Conservation (phyloP, 495 filamentous ascomycete species). For the Hypoxylon lienhwacheense region DNA sequence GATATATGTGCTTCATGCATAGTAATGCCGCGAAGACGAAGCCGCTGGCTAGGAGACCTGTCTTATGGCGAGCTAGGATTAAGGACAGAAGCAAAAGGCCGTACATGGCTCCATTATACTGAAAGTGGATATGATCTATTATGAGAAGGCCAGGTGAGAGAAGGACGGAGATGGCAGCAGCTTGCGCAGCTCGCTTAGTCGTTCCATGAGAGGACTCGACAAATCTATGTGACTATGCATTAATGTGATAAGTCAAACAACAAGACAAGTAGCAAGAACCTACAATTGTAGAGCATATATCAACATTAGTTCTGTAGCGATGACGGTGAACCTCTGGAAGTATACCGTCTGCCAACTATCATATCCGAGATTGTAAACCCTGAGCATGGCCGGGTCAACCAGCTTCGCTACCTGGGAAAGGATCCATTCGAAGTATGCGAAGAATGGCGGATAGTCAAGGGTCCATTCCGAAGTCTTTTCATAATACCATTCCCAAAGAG, state of each 20-base stretch:
- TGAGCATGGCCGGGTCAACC: conserved; percentile 79
- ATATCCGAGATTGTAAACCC: conserved; percentile 77
- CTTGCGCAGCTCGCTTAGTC: conserved; percentile 78
- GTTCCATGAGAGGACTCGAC: conserved; percentile 64
- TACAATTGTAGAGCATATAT: conserved; percentile 82
- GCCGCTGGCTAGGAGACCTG: conserved; percentile 75
- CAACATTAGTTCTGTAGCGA: conserved; percentile 81
- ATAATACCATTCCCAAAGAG: conserved; percentile 89
- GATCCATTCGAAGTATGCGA: conserved; percentile 94
- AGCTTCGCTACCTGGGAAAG: conserved; percentile 79
- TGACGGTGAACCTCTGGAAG: conserved; percentile 87
- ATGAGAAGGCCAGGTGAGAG: conserved; percentile 92
- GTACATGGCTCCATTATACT: conserved; percentile 97
- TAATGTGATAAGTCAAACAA: conserved; percentile 6
- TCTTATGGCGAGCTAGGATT: conserved; percentile 74
- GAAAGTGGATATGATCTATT: conserved; percentile 98
- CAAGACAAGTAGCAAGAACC: not conserved
- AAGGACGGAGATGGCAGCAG: conserved; percentile 83
- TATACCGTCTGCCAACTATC: conserved; percentile 90
- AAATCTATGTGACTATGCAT: conserved; percentile 56
- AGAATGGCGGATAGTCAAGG: conserved; percentile 97
- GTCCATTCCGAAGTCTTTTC: conserved; percentile 99
- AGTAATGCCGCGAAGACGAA: conserved; percentile 80
- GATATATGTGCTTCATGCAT: conserved; percentile 97
- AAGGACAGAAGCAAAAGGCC: conserved; percentile 84